Conservation (phyloP, 495 filamentous ascomycete species). For the Aspergillus kassunensis region DNA sequence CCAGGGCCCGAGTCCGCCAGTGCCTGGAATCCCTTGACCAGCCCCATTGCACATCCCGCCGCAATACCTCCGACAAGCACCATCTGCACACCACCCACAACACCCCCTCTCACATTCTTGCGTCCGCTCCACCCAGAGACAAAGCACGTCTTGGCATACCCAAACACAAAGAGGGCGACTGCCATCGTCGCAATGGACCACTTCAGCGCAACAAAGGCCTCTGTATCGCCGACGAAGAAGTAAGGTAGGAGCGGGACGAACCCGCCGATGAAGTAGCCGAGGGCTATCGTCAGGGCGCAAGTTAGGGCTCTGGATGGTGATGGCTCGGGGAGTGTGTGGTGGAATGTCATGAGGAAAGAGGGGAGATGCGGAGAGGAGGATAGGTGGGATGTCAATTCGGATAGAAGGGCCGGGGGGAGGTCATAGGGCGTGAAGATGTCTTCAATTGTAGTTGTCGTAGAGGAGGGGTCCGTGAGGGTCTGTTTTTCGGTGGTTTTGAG, state of each 20-base stretch:
- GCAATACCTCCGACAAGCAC: slow-evolving; percentile 62
- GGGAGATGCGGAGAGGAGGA: slow-evolving; percentile 44
- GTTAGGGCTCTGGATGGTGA: slow-evolving; percentile 50
- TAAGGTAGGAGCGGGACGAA: slow-evolving; percentile 72
- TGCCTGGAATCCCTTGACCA: slow-evolving; percentile 54
- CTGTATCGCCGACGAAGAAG: slow-evolving; percentile 56
- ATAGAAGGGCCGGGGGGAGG: slow-evolving; percentile 43
- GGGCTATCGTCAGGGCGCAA: slow-evolving; percentile 61
- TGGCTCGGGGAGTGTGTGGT: slow-evolving; percentile 50
- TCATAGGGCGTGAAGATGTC: slow-evolving; percentile 55
- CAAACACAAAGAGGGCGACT: slow-evolving; percentile 67
- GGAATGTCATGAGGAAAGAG: slow-evolving; percentile 56
- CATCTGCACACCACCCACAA: slow-evolving; percentile 58
- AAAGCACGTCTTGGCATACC: slow-evolving; percentile 65
- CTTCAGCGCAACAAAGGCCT: slow-evolving; percentile 57
- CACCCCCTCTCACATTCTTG: slow-evolving; percentile 36
- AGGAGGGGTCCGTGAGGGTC: slow-evolving; percentile 34
- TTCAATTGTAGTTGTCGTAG: slow-evolving; percentile 36
- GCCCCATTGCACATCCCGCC: slow-evolving; percentile 60
- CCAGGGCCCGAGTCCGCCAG: slow-evolving; percentile 23
- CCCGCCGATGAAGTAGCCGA: slow-evolving; percentile 72
- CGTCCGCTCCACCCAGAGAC: slow-evolving; percentile 36
- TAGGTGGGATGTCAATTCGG: slow-evolving; percentile 46
- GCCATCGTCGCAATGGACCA: slow-evolving; percentile 70
- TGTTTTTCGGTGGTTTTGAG: slow-evolving; percentile 42